phyloP scores from a whole-genome alignment of 2,329 filamentous ascomycete species.

The Rhytidhysteron rufulum region DNA sequence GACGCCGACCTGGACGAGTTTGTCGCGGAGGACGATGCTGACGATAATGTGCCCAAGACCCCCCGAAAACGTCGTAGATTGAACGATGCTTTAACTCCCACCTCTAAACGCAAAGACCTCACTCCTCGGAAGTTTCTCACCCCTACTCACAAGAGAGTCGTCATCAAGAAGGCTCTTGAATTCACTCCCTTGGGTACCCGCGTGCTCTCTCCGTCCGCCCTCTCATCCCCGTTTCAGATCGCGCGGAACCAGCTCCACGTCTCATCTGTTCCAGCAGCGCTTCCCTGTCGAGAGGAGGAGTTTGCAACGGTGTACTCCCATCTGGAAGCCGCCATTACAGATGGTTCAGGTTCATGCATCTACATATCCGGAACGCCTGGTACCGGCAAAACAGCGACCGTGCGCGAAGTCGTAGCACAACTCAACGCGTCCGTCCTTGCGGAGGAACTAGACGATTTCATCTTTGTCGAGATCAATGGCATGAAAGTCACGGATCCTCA shows the following conservation, averaged over 20 bases:
- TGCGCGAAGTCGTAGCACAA: constrained; percentile 87
- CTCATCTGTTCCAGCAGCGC: constrained; percentile 80
- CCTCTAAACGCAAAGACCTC: constrained; percentile 42
- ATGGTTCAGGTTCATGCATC: constrained; percentile 91
- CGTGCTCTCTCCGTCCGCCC: constrained; percentile 70
- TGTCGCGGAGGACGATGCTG: constrained; percentile 39
- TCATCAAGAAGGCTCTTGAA: constrained; percentile 83
- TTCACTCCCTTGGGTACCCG: constrained; percentile 94
- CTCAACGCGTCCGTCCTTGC: constrained; percentile 82
- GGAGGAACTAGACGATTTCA: constrained; percentile 96
- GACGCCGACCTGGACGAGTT: constrained; percentile 42
- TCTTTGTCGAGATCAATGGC: constrained; percentile 98
- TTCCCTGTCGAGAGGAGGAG: constrained; percentile 89
- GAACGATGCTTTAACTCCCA: constrained; percentile 40
- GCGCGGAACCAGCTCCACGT: constrained; percentile 88
- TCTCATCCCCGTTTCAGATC: constrained; percentile 85
- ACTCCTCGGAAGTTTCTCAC: constrained; percentile 56
- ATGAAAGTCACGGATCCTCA: constrained; percentile 99
- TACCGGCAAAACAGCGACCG: constrained; percentile 95
- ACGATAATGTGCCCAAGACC: constrained; percentile 39
- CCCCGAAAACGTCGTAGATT: constrained; percentile 49
- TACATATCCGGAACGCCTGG: constrained; percentile 99
- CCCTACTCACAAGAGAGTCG: constrained; percentile 63
- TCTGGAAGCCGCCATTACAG: constrained; percentile 88
- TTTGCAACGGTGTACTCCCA: constrained; percentile 91